These are phyloP conservation scores for Diplodia sapinea DNA, from an alignment of 2,329 filamentous ascomycete genomes.

Conservation along the genomic window DNA sequence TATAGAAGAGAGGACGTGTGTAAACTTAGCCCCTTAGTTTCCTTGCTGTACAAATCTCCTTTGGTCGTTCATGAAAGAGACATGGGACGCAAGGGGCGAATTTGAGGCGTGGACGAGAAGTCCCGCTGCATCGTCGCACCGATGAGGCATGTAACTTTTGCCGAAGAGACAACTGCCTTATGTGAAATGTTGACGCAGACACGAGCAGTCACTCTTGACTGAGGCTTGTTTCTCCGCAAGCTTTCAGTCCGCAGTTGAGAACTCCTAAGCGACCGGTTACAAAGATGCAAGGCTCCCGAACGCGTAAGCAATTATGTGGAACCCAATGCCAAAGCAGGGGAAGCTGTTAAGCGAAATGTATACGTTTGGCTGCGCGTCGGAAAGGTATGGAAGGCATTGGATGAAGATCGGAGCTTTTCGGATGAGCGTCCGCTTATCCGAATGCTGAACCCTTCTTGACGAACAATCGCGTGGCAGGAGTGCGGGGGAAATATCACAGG, in stretches of 20 bases:
- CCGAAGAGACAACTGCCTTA: background rate
- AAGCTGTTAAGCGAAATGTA: background rate
- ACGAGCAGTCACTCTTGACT: background rate
- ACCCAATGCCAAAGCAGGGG: background rate
- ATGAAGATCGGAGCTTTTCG: conserved; percentile 22
- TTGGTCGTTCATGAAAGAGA: conserved; percentile 25
- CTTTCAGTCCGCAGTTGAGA: background rate
- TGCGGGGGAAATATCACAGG: background rate
- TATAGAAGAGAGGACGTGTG: conserved; percentile 30
- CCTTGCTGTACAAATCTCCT: conserved; percentile 32
- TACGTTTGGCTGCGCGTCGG: background rate
- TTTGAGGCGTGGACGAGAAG: background rate
- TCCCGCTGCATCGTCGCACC: background rate
- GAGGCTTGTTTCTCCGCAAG: background rate
- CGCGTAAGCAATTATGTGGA: background rate
- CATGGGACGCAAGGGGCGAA: background rate
- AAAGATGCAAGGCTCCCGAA: background rate
- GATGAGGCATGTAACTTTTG: background rate
- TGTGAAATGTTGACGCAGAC: background rate
- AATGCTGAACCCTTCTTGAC: background rate
- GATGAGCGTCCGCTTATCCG: conserved; percentile 17
- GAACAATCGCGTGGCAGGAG: background rate
- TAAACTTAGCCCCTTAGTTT: conserved; percentile 32
- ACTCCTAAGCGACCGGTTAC: too few species aligned
- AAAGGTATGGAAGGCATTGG: conserved; percentile 7